A percentile compares a stretch with the other conserved stretches of the same genome.
Conservation (phyloP, 2,329 filamentous ascomycete species). For the Xylariaceae sp. region DNA sequence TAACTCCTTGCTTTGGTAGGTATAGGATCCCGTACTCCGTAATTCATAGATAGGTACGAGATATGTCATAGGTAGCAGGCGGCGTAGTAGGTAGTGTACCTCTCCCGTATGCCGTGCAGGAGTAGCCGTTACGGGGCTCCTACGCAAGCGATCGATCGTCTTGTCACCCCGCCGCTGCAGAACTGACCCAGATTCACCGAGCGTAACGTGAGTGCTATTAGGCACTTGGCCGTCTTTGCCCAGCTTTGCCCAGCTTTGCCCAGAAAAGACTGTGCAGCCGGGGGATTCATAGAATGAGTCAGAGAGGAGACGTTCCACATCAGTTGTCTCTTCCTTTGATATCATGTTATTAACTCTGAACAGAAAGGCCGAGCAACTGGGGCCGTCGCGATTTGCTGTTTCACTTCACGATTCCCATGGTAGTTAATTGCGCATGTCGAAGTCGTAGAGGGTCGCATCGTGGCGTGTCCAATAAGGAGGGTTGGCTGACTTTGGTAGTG, state of each 20-base stretch:
- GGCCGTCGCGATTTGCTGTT: conserved; percentile 20
- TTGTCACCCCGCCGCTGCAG: conserved; percentile 8
- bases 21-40: too few species aligned
- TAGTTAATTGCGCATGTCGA: conserved; percentile 15
- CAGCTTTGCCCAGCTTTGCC: too few species aligned
- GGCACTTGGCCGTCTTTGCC: background rate
- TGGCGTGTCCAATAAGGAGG: conserved; percentile 32
- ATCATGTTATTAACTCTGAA: conserved; percentile 1
- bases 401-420: conserved; percentile 24
- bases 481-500: conserved; percentile 32
- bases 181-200: conserved; percentile 4
- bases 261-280: background rate
- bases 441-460: conserved; percentile 26
- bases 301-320: conserved; percentile 3
- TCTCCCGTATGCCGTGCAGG: background rate
- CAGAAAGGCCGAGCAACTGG: conserved; percentile 12
- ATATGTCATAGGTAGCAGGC: background rate
- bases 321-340: conserved; percentile 2
- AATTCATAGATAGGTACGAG: background rate
- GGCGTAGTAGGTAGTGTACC: background rate
- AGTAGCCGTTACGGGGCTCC: conserved; percentile 17
- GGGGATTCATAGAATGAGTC: conserved; percentile 14
- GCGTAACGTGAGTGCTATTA: background rate
- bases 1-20: too few species aligned
- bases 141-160: conserved; percentile 20